Evolutionary conservation across 495 filamentous ascomycete genomes (phyloP), one percentile per base, ranked within the genome.

Genomic region (Hypoxylon intermedium): DNA sequence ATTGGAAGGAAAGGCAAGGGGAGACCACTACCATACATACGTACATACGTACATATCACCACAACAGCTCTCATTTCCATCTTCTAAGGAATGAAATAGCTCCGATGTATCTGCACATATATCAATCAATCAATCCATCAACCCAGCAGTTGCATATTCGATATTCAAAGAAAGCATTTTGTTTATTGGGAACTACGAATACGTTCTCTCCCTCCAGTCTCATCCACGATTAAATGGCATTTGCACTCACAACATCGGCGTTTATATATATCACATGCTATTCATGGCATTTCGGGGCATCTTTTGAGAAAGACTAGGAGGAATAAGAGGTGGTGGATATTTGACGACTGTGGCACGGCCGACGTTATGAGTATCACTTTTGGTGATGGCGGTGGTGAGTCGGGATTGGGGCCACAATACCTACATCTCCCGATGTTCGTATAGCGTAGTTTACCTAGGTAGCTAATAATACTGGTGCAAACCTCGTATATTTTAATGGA

Each of bases 71-170:
- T 55, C 51, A 60, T 65, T 56, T 60, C 61, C 23, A 15, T 34
- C 46, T 65, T 55, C 44, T 59, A 24, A 65, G 61, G 61, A 65
- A 65, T 60, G 61, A 60, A 65, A 40, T n/a, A 34, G n/a, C 26
- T 38, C 44, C 31, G 30, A 54, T 65, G 61, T 60, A 60, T 56
- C 45, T 54, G 37, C 37, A 46, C 45, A 59, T 44, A 65, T 59
- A n/a, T 28, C 11, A 24, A 59, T 28, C 4, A 12, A 38, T 47
- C 42, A n/a, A n/a, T n/a, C n/a, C n/a, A n/a, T n/a, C n/a, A n/a
- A n/a, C n/a, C n/a, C n/a, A n/a, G n/a, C n/a, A n/a, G n/a, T 44
- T 41, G 43, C 50, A 55, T 56, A 28, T 24, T 28, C 16, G 21
- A 7, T 30, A 45, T 28, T 30, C 20, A 30, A 45, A 13, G 21